Evolutionary conservation across 495 filamentous ascomycete genomes (phyloP), one percentile per base, ranked within the genome.

Genomic region (Aspergillus affinis): DNA sequence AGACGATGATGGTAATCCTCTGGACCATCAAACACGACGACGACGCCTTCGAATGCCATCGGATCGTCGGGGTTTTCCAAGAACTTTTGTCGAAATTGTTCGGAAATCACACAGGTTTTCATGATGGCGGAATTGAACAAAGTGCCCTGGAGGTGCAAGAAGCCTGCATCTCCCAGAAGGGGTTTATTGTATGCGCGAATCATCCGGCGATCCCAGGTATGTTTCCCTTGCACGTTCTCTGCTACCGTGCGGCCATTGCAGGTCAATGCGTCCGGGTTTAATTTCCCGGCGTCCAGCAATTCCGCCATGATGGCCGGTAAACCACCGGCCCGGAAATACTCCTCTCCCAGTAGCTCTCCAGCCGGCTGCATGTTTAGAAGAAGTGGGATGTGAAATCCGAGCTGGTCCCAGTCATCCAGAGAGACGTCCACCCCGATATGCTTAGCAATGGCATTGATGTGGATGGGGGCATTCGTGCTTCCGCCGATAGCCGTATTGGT

Each of bases 381-480:
- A 2, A 83, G 72, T 2, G 82, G 82, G 23, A 83, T 72, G 7
- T 69, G 65, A 48, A 78, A 79, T 19, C 82, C 81, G 23, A 83
- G 56, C 1, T 60, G 66, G 59, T 84, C 81, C 80, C 80, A 84
- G 58, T 84, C 81, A 55, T 84, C 80, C 49, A 82, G 64, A 1
- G 76, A 75, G 4, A 84, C 58, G 12, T 78, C 69, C 1, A 84
- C 75, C 5, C 81, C 82, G 27, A 81, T 76, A 52, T 83, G 81
- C 50, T 81, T 79, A 13, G 82, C 82, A 20, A 84, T 79, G 2
- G 81, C 82, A 45, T 78, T 82, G 54, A 84, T 67, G 57, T 84
- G 82, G 48, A 84, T 82, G 2, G 81, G 81, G 0, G 82, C 82
- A 55, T 84, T 84, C 0, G 82, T 84, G 62, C 81, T 83, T 3